phyloP scores from a whole-genome alignment of 768 basidiomycete genomes.

The Pleurotus platypus region DNA sequence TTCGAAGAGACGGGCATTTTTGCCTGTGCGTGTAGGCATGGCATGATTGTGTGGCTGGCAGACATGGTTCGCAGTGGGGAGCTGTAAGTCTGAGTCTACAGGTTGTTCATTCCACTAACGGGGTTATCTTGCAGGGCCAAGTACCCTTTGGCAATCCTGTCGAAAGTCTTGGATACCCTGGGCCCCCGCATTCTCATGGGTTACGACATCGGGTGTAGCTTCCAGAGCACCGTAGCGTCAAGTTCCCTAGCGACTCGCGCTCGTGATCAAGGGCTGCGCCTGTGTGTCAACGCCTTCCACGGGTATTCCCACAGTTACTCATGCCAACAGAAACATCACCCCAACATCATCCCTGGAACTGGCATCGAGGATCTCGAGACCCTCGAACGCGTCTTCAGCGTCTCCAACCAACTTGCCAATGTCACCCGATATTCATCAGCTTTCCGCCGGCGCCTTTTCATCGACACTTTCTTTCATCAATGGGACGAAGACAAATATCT shows the following conservation, averaged over 20 bases:
- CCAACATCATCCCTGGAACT: conserved; percentile 16
- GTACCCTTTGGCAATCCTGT: conserved; percentile 17
- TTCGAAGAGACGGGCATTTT: conserved; percentile 30
- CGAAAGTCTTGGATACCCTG: conserved; percentile 15
- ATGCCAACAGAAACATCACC: conserved; percentile 18
- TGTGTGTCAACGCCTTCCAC: conserved; percentile 12
- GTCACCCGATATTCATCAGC: conserved; percentile 11
- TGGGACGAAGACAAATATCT: conserved; percentile 18
- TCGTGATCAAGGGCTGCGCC: conserved; percentile 1
- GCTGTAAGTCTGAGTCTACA: conserved; percentile 15
- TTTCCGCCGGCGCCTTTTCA: conserved; percentile 20
- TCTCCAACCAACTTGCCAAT: conserved; percentile 17
- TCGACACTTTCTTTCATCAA: conserved; percentile 12
- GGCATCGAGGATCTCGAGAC: conserved; percentile 19
- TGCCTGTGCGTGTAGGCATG: conserved; percentile 24
- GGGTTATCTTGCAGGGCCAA: conserved; percentile 13
- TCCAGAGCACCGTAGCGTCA: conserved; percentile 15
- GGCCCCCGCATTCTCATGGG: conserved; percentile 16
- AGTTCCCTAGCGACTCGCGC: conserved; percentile 15
- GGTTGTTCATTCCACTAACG: not conserved
- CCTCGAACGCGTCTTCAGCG: conserved; percentile 15
- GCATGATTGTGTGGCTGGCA: conserved; percentile 17
- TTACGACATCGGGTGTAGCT: conserved; percentile 22
- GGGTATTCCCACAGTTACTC: not conserved
- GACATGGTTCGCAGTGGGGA: conserved; percentile 24